Percentiles rank a stretch among this genome's conserved stretches.
phyloP scores from a whole-genome alignment of 768 basidiomycete genomes.

The Dendrothele bispora region DNA sequence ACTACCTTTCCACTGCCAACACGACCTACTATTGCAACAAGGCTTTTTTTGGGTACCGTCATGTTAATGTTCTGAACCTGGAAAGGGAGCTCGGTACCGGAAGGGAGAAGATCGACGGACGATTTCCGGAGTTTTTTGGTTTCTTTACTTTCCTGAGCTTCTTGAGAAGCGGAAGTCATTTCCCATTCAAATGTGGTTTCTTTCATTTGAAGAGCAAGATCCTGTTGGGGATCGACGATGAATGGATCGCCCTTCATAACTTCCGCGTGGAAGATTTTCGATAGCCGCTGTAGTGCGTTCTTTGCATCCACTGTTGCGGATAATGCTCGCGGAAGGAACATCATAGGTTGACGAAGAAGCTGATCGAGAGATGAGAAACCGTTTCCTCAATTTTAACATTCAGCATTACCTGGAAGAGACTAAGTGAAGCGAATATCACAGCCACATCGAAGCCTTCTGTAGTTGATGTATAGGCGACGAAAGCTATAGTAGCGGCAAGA shows the following conservation, averaged over 20 bases:
- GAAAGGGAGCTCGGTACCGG: constrained; percentile 38
- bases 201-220: constrained; percentile 49
- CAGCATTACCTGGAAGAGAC: constrained; percentile 50
- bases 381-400: too few species aligned
- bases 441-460: constrained; percentile 59
- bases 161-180: constrained; percentile 4
- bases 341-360: constrained; percentile 69
- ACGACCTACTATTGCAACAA: constrained; percentile 65
- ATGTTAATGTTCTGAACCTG: constrained; percentile 49
- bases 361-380: constrained; percentile 22
- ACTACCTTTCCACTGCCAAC: constrained; percentile 66
- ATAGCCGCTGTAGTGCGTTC: constrained; percentile 57
- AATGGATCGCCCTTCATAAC: constrained; percentile 40
- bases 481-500: constrained; percentile 64
- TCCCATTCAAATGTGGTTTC: constrained; percentile 70
- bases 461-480: constrained; percentile 62
- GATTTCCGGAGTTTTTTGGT: constrained; percentile 12
- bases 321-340: constrained; percentile 62
- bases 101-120: neutral
- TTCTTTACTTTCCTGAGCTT: constrained; percentile 12
- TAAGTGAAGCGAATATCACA: constrained; percentile 65
- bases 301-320: constrained; percentile 64
- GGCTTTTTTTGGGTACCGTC: constrained; percentile 52
- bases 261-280: constrained; percentile 56
- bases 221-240: constrained; percentile 42